Conservation (phyloP, 169 alveolate genomes). For the Eimeria praecox region DNA sequence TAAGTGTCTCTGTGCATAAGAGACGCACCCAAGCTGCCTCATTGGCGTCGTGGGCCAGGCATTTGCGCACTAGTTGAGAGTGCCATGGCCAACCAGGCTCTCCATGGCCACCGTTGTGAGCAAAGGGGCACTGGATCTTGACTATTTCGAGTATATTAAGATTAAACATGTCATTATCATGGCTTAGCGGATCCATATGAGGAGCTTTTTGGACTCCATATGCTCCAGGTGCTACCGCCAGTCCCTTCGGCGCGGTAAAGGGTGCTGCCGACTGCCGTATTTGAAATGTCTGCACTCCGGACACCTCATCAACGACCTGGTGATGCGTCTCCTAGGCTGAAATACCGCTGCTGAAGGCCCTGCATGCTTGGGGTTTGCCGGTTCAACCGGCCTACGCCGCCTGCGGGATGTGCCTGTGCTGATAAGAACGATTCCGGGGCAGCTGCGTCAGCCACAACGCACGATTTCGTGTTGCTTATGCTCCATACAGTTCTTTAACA, state of each 20-base stretch:
- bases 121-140: slow-evolving; percentile 1
- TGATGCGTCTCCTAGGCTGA: slow-evolving; percentile 9
- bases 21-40: slow-evolving; percentile 57
- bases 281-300: slow-evolving; percentile 33
- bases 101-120: slow-evolving; percentile 39
- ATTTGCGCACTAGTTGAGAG: slow-evolving; percentile 65
- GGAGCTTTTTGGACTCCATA: neutral
- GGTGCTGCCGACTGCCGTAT: slow-evolving; percentile 63
- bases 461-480: neutral
- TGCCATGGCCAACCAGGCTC: slow-evolving; percentile 59
- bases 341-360: slow-evolving; percentile 11
- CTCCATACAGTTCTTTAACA: neutral
- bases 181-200: slow-evolving; percentile 2
- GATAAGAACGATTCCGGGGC: neutral
- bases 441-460: neutral
- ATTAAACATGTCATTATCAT: slow-evolving; percentile 30
- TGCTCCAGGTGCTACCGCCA: slow-evolving; percentile 10
- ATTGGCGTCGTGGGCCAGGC: slow-evolving; percentile 63
- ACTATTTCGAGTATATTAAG: neutral
- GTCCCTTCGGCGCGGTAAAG: slow-evolving; percentile 38
- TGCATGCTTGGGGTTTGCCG: slow-evolving; percentile 36
- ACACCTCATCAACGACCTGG: neutral
- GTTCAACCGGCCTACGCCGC: slow-evolving; percentile 17
- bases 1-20: slow-evolving; percentile 15
- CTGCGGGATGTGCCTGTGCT: slow-evolving; percentile 62